A percentile compares a stretch with the other conserved stretches of the same genome.
Conservation (phyloP, 164 flowering plant species). For the Houttuynia cordata region DNA sequence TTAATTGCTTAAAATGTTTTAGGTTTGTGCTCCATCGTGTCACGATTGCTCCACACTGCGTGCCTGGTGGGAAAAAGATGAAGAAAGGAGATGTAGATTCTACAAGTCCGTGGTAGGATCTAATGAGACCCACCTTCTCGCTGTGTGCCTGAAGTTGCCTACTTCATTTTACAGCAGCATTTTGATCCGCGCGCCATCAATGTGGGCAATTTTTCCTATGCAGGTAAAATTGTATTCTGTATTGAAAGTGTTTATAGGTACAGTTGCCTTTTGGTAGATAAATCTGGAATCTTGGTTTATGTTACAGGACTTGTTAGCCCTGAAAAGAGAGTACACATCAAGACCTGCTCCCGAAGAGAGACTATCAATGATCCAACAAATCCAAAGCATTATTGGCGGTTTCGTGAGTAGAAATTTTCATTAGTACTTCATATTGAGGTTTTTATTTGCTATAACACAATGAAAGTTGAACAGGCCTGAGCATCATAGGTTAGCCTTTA, state of each 20-base stretch:
- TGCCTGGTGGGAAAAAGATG: slow-evolving; percentile 99
- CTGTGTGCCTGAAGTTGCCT: slow-evolving; percentile 72
- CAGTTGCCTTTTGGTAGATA: background rate
- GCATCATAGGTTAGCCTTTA: background rate
- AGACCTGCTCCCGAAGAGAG: slow-evolving; percentile 90
- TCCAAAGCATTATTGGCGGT: slow-evolving; percentile 99
- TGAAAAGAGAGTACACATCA: slow-evolving; percentile 73
- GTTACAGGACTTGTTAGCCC: slow-evolving; percentile 72
- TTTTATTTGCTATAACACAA: background rate
- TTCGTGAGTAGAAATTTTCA: slow-evolving; percentile 39
- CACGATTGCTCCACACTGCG: slow-evolving; percentile 96
- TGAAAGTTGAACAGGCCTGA: background rate
- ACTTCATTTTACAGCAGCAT: slow-evolving; percentile 63
- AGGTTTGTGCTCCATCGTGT: slow-evolving; percentile 99
- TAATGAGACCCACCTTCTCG: slow-evolving; percentile 52
- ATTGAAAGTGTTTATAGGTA: background rate
- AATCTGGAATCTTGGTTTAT: slow-evolving; percentile 4
- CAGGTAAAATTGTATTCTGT: slow-evolving; percentile 46
- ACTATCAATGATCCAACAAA: slow-evolving; percentile 94
- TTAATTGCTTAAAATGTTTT: slow-evolving; percentile 1
- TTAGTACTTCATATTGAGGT: background rate
- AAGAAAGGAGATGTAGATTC: slow-evolving; percentile 66
- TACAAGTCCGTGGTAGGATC: slow-evolving; percentile 57
- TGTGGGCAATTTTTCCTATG: slow-evolving; percentile 99
- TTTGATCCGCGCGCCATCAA: slow-evolving; percentile 92